Evolutionary conservation across 2,329 filamentous ascomycete genomes (phyloP).

Genomic region (Trichoderma atrobrunneum): DNA sequence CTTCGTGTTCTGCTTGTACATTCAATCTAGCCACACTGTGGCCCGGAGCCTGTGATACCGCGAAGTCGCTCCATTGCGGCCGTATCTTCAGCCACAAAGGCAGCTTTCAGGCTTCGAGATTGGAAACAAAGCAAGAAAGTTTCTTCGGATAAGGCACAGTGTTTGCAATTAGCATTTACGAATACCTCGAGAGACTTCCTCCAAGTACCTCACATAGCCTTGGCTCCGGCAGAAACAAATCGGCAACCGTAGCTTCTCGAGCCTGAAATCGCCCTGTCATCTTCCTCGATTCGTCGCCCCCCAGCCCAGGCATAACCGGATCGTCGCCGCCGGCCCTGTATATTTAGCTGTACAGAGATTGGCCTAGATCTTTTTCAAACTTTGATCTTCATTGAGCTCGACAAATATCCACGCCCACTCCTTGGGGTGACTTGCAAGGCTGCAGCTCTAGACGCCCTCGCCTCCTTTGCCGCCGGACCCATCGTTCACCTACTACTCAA

Average conservation of each 20-base stretch:
- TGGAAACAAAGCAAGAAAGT: background rate
- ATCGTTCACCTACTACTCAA: background rate
- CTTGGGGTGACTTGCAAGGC: slow-evolving; percentile 7
- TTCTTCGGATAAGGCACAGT: background rate
- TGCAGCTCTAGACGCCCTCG: slow-evolving; percentile 1
- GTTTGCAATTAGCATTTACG: background rate
- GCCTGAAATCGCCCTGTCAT: background rate
- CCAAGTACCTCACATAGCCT: background rate
- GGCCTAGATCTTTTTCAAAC: background rate
- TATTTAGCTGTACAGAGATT: slow-evolving; percentile 6
- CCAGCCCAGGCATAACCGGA: background rate
- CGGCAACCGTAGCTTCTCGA: slow-evolving; percentile 6
- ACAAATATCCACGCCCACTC: background rate
- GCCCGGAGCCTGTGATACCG: slow-evolving; percentile 10
- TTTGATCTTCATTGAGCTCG: background rate
- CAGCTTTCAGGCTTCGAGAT: background rate
- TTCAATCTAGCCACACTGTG: slow-evolving; percentile 4
- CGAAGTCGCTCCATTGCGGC: background rate
- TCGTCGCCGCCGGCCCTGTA: background rate
- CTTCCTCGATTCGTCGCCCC: background rate
- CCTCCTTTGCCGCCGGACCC: slow-evolving; percentile 10
- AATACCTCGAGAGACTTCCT: background rate
- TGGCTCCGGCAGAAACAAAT: background rate
- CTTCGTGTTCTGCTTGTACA: slow-evolving; percentile 10
- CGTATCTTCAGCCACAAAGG: background rate